A percentile compares a stretch with the other conserved stretches of the same genome.
phyloP scores from a whole-genome alignment of 2,329 filamentous ascomycete genomes.

The Aspergillus sp. region DNA sequence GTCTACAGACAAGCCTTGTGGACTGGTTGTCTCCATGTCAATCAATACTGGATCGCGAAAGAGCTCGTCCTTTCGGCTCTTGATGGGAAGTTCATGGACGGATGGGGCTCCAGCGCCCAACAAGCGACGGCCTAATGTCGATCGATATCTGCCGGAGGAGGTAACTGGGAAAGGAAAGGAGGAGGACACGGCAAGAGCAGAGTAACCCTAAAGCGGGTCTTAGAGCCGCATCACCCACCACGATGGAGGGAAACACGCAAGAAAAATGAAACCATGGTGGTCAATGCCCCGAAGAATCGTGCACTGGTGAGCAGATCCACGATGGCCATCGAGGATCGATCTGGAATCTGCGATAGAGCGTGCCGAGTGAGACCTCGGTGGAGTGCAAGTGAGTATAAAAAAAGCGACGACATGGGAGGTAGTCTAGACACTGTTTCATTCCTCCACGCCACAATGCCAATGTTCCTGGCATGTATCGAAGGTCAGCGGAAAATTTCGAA shows the following conservation, averaged over 20 bases:
- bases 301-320: background rate
- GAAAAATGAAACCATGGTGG: background rate
- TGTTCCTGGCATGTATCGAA: no score
- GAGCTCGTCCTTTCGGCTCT: conserved; percentile 3
- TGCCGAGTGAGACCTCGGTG: no score
- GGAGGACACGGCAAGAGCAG: background rate
- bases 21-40: background rate
- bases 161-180: background rate
- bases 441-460: no score
- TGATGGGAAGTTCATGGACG: background rate
- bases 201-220: background rate
- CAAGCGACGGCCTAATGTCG: background rate
- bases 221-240: background rate
- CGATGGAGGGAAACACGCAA: background rate
- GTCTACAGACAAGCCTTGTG: background rate
- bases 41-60: conserved; percentile 16
- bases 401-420: no score
- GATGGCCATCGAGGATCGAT: background rate
- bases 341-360: background rate
- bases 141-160: background rate
- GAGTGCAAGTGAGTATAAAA: no score
- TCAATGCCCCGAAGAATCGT: background rate
- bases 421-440: no score
- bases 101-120: background rate
- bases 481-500: no score